Conservation (phyloP, 441 rosid species). For the Raphanus hybrid region DNA sequence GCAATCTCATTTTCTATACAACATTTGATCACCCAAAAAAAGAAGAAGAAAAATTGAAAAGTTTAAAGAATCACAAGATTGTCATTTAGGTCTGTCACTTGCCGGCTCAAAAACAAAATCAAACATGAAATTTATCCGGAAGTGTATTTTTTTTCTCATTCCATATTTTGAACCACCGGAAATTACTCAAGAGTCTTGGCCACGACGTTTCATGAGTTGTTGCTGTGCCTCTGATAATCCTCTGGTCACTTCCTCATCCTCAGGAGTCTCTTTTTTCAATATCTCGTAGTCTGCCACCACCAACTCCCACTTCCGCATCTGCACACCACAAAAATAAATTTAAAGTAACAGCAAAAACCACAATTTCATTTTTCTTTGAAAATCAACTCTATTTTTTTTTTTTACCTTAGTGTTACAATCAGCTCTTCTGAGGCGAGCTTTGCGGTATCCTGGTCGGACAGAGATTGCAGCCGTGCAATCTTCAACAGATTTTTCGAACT, state of each 20-base stretch:
- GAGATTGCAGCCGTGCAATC: conserved; percentile 78
- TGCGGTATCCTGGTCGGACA: conserved; percentile 65
- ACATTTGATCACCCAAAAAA: conserved; percentile 21
- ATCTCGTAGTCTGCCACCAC: conserved; percentile 69
- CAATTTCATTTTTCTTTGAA: neutral
- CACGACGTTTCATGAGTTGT: conserved; percentile 53
- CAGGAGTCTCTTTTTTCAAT: conserved; percentile 61
- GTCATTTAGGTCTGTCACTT: conserved; percentile 18
- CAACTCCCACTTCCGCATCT: conserved; percentile 77
- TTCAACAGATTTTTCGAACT: conserved; percentile 67
- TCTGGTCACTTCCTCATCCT: conserved; percentile 64
- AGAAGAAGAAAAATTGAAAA: neutral
- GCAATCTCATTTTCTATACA: conserved; percentile 41
- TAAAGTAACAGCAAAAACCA: neutral
- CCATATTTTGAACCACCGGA: neutral
- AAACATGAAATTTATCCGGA: conserved; percentile 6
- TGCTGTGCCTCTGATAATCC: conserved; percentile 61
- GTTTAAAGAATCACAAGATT: conserved; percentile 24
- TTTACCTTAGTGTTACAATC: conserved; percentile 61
- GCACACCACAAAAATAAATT: conserved; percentile 8
- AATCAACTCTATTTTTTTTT: neutral
- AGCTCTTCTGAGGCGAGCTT: conserved; percentile 89
- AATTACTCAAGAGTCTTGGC: conserved; percentile 39
- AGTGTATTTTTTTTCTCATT: neutral
- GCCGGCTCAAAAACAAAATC: conserved; percentile 13